Percentiles rank a stretch among this genome's conserved stretches.
phyloP scores from a whole-genome alignment of 768 basidiomycete genomes.

The Amanita rimosa region DNA sequence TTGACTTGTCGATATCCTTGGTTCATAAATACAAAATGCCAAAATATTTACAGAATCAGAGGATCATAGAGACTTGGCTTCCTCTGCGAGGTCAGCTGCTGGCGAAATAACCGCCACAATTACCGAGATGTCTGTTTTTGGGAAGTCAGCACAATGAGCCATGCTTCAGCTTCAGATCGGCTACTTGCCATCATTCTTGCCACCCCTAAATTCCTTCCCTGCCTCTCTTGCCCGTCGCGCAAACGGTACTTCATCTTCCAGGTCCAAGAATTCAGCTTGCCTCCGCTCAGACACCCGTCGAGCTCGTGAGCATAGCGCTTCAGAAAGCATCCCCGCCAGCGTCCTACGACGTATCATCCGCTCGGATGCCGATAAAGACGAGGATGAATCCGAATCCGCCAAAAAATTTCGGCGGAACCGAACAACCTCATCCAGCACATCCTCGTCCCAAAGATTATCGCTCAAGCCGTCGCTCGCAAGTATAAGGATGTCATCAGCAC shows the following conservation, averaged over 20 bases:
- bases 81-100: constrained; percentile 5
- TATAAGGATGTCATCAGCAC: constrained; percentile 65
- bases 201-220: constrained; percentile 64
- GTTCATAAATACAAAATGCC: not conserved
- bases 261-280: not conserved
- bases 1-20: not conserved
- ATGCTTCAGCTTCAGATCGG: not conserved
- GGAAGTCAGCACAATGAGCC: not conserved
- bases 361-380: constrained; percentile 4
- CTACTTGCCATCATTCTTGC: constrained; percentile 70
- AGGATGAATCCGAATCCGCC: not conserved
- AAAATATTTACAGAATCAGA: not conserved
- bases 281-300: constrained; percentile 50
- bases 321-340: constrained; percentile 60
- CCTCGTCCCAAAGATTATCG: constrained; percentile 85
- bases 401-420: constrained; percentile 30
- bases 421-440: constrained; percentile 72
- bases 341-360: constrained; percentile 33
- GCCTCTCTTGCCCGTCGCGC: constrained; percentile 67
- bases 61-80: not conserved
- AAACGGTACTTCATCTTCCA: constrained; percentile 62
- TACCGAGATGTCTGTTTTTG: constrained; percentile 27
- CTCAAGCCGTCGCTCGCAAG: constrained; percentile 74
- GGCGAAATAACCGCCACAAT: constrained; percentile 26
- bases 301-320: constrained; percentile 75